phyloP scores from a whole-genome alignment of 148 eudicot genomes.

The Amaranthus hypochondriacus region DNA sequence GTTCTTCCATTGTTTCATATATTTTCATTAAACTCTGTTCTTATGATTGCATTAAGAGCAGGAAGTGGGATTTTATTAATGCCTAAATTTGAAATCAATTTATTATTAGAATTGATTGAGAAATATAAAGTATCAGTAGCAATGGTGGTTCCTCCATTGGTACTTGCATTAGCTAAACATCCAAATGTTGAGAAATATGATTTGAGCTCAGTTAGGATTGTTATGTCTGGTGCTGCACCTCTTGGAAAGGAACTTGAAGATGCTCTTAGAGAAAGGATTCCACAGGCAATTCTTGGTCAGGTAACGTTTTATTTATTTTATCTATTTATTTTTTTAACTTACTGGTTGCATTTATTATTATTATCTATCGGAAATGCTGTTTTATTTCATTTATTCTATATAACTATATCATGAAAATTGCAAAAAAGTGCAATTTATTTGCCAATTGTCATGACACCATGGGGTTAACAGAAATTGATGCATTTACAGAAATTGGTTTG shows the following conservation, averaged over 20 bases:
- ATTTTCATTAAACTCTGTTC: constrained; percentile 62
- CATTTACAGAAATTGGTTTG: too few species aligned
- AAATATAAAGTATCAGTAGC: constrained; percentile 63
- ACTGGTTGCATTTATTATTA: not conserved
- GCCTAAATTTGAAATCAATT: constrained; percentile 65
- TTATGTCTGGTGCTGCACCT: constrained; percentile 95
- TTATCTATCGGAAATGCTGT: too few species aligned
- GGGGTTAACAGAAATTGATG: too few species aligned
- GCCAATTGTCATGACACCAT: too few species aligned
- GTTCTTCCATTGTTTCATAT: constrained; percentile 76
- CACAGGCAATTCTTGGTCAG: constrained; percentile 81
- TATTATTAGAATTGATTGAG: constrained; percentile 46
- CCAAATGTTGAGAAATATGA: constrained; percentile 56
- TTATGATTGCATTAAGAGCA: constrained; percentile 57
- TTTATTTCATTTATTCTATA: too few species aligned
- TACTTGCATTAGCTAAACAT: constrained; percentile 67
- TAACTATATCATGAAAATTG: too few species aligned
- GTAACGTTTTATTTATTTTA: constrained; percentile 21
- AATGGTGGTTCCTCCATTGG: constrained; percentile 88
- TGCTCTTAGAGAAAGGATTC: constrained; percentile 56
- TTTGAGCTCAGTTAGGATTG: constrained; percentile 52
- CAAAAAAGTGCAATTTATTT: too few species aligned
- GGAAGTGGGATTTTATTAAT: constrained; percentile 63
- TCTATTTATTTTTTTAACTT: not conserved
- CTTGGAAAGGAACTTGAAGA: constrained; percentile 91